Evolutionary conservation across 73 alveolate species (phyloP).

Genomic region (Paramecium primaurelia): DNA sequence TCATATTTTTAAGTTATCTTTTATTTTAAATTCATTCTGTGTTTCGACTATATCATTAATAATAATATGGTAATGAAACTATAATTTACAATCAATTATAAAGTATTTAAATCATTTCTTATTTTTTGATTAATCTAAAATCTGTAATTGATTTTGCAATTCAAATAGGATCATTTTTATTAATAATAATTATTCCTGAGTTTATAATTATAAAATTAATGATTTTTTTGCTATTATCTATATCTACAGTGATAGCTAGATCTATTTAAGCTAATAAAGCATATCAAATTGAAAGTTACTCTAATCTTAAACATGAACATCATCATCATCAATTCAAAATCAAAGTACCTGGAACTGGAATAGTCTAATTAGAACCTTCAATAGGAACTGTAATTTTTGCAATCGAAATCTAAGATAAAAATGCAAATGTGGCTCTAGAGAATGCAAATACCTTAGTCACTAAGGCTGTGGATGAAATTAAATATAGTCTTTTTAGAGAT

Average conservation of each 20-base stretch:
- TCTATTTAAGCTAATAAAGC: background rate
- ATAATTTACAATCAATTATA: too few species aligned
- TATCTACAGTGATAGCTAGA: background rate
- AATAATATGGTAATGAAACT: too few species aligned
- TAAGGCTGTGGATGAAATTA: background rate
- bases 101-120: too few species aligned
- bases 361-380: background rate
- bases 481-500: background rate
- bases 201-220: too few species aligned
- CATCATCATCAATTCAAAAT: background rate
- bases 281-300: background rate
- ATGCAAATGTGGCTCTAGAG: background rate
- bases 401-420: background rate
- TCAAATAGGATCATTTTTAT: too few species aligned
- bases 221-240: background rate
- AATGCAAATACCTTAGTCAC: background rate
- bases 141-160: background rate
- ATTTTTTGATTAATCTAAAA: too few species aligned
- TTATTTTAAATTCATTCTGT: too few species aligned
- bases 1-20: too few species aligned
- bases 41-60: too few species aligned
- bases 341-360: background rate
- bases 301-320: background rate
- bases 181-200: too few species aligned
- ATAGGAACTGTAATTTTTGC: slow-evolving; percentile 10